These are phyloP conservation scores for Coemansia sp. DNA, from an alignment of 192 early-diverging fungal genomes.

Conservation along the genomic window DNA sequence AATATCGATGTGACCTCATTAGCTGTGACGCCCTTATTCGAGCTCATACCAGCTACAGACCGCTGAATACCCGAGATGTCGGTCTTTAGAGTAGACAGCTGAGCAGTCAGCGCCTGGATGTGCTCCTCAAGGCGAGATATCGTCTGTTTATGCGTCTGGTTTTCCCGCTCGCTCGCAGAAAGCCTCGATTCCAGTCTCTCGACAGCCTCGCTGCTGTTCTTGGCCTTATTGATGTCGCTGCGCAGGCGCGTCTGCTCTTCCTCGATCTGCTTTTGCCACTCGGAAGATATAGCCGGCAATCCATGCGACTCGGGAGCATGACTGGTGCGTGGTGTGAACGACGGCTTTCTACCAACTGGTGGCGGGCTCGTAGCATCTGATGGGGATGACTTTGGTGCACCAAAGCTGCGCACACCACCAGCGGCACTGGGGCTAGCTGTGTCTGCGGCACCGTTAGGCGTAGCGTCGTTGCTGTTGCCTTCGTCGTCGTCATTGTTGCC, in stretches of 20 bases:
- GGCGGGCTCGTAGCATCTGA: constrained; percentile 12
- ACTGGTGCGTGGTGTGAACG: constrained; percentile 12
- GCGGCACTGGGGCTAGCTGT: constrained; percentile 2
- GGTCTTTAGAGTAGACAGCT: constrained; percentile 21
- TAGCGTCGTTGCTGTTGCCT: background rate
- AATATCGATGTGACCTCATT: constrained; percentile 26
- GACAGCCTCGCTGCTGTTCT: constrained; percentile 17
- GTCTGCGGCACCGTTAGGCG: background rate
- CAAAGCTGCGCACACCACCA: constrained; percentile 6
- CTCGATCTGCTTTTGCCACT: constrained; percentile 49
- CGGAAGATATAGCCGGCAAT: constrained; percentile 12
- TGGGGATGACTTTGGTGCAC: background rate
- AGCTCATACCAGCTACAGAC: constrained; percentile 14
- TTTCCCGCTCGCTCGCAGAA: constrained; percentile 35
- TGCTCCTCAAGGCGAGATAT: constrained; percentile 32
- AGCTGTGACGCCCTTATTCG: constrained; percentile 17
- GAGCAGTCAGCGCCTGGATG: constrained; percentile 23
- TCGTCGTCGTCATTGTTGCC: constrained; percentile 18
- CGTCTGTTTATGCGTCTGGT: constrained; percentile 33
- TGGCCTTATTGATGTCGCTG: constrained; percentile 20
- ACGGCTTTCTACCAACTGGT: constrained; percentile 29
- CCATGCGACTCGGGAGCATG: background rate
- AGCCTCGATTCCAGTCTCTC: constrained; percentile 28
- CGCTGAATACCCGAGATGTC: constrained; percentile 22
- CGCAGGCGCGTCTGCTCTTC: constrained; percentile 42